Evolutionary conservation across 2,329 filamentous ascomycete genomes (phyloP), one percentile per base, ranked within the genome.

Genomic region (Verticillium tricorpus): DNA sequence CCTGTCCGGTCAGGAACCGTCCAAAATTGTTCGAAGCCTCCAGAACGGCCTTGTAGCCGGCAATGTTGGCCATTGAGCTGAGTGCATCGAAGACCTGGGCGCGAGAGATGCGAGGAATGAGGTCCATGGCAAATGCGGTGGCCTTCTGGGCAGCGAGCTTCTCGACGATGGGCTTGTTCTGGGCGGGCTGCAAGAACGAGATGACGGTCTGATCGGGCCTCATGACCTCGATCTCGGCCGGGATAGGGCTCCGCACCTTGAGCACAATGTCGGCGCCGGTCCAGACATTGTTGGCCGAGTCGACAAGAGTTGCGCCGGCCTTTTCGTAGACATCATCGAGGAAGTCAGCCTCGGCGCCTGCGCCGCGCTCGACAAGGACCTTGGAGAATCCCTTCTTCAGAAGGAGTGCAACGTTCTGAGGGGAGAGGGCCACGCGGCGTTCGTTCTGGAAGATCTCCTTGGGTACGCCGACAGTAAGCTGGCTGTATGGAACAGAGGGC

Each of bases 51-150:
- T 96, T 96, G 78, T 97, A 97, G 0, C 93, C 93, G 25, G 92
- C 91, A 77, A 96, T 96, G 69, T 96, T 96, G 63, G 93, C 92
- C 93, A 96, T 96, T 11, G 91, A 95, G 73, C 91, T 93, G 61
- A 96, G 81, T 0, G 92, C 92, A 75, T 96, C 92, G 69, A 96
- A 96, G 0, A 91, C 88, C 72, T 96, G 93, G 1, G 93, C 92
- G 56, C 93, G 86, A 1, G 92, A 96, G 68, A 96, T 96, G 50
- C 93, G 87, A 17, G 93, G 93, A 59, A 97, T 89, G 87, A 93
- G 89, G 72, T 97, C 93, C 92, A 97, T 96, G 25, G 93, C 92
- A 71, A 97, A 95, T 17, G 86, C 80, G 1, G 91, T 96, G 2
- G 89, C 87, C 32, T 89, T 89, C 57, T 86, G 85, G 40, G 82